phyloP scores from a whole-genome alignment of 352 stramenopile species.

The Phytophthora citricola region DNA sequence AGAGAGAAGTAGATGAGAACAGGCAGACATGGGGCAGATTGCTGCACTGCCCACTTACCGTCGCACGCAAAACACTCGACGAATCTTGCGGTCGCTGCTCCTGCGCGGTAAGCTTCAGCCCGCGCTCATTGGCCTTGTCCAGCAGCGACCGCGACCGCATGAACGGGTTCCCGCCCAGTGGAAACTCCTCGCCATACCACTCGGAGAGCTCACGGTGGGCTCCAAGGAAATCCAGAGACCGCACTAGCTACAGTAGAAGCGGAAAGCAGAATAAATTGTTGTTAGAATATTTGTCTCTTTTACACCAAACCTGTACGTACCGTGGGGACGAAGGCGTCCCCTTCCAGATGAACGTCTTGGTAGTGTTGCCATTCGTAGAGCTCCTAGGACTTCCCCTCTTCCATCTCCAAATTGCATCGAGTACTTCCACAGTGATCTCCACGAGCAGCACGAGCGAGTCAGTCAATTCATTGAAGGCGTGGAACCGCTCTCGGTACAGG shows the following conservation, averaged over 20 bases:
- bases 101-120: constrained; percentile 25
- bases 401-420: constrained; percentile 56
- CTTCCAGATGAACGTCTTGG: constrained; percentile 59
- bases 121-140: constrained; percentile 51
- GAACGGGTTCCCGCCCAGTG: constrained; percentile 72
- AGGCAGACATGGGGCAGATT: no score
- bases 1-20: constrained; percentile 9
- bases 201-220: constrained; percentile 45
- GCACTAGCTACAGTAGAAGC: constrained; percentile 38
- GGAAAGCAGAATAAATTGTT: neutral
- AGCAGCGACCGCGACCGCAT: constrained; percentile 56
- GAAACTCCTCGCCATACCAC: constrained; percentile 83
- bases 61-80: constrained; percentile 36
- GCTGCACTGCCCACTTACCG: constrained; percentile 26
- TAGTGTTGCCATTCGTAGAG: neutral
- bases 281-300: constrained; percentile 11
- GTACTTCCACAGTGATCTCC: constrained; percentile 33
- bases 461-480: constrained; percentile 64
- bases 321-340: constrained; percentile 49
- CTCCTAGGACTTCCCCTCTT: constrained; percentile 5
- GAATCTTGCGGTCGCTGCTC: neutral
- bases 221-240: constrained; percentile 60
- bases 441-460: constrained; percentile 40
- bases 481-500: constrained; percentile 66
- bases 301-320: constrained; percentile 21